These are phyloP conservation scores for Phlegmacium glaucopus DNA, from an alignment of 768 basidiomycete genomes.

Conservation along the genomic window DNA sequence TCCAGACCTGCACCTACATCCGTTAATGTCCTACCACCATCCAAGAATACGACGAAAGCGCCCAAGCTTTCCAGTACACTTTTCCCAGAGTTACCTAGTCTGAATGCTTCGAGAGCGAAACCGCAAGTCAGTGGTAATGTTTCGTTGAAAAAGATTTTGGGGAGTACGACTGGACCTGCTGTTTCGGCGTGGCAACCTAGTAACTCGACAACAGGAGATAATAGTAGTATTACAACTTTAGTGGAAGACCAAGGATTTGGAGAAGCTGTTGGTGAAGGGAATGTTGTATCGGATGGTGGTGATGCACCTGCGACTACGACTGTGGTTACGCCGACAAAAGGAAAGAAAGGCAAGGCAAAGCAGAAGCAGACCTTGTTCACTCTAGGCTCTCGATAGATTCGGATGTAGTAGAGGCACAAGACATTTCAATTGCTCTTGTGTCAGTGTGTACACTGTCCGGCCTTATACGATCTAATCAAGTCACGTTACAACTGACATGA, in stretches of 20 bases:
- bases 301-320: not conserved
- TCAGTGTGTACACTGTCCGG: too few relatives aligned
- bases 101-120: conserved; percentile 35
- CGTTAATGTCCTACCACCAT: not conserved
- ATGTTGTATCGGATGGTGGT: conserved; percentile 11
- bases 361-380: conserved; percentile 84
- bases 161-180: conserved; percentile 35
- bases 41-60: conserved; percentile 21
- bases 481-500: too few relatives aligned
- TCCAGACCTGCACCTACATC: conserved; percentile 1
- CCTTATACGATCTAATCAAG: too few relatives aligned
- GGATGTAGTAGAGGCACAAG: too few relatives aligned
- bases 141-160: conserved; percentile 66
- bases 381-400: conserved; percentile 41
- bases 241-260: conserved; percentile 46
- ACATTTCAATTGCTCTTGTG: too few relatives aligned
- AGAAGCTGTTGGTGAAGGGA: conserved; percentile 51
- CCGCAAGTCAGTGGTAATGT: conserved; percentile 58
- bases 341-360: conserved; percentile 79
- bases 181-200: conserved; percentile 38
- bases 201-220: conserved; percentile 6
- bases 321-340: conserved; percentile 34
- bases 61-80: conserved; percentile 50
- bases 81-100: conserved; percentile 70
- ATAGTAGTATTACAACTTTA: conserved; percentile 6